Percentiles rank a stretch among this genome's conserved stretches.
Evolutionary conservation across 129 eudicot species (phyloP).

Genomic region (sunflower (Helianthus annuus)): DNA sequence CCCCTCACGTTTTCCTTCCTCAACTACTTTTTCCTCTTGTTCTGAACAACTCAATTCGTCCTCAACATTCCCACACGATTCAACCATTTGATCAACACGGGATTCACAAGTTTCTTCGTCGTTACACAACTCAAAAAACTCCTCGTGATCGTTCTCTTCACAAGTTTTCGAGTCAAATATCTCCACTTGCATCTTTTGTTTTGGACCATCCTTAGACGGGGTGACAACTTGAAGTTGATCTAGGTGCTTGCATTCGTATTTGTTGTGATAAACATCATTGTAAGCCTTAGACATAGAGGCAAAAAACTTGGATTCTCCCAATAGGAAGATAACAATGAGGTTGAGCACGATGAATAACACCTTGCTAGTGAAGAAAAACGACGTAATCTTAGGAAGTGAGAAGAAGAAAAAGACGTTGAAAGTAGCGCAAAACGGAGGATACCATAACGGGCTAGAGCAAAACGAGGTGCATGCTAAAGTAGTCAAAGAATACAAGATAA

Average conservation of each 20-base stretch:
- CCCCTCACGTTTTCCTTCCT: conserved; percentile 15
- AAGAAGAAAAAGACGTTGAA: conserved; percentile 40
- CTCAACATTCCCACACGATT: conserved; percentile 4
- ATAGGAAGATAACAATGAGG: conserved; percentile 54
- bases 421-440: conserved; percentile 48
- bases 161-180: background rate
- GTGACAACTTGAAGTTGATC: conserved; percentile 16
- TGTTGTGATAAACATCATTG: conserved; percentile 21
- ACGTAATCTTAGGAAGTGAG: conserved; percentile 42
- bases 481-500: conserved; percentile 47
- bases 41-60: conserved; percentile 24
- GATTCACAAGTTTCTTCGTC: conserved; percentile 16
- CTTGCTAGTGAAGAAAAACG: conserved; percentile 52
- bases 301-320: conserved; percentile 48
- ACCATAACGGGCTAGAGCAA: conserved; percentile 60
- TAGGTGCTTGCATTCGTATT: background rate
- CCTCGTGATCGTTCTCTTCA: conserved; percentile 18
- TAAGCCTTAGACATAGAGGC: conserved; percentile 25
- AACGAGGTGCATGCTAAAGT: conserved; percentile 47
- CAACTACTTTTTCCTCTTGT: conserved; percentile 3
- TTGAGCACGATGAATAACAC: conserved; percentile 53
- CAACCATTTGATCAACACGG: background rate
- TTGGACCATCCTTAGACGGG: background rate
- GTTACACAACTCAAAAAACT: conserved; percentile 19
- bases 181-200: conserved; percentile 12